These are phyloP conservation scores for Aspergillus steynii DNA, from an alignment of 495 filamentous ascomycete genomes.

Conservation along the genomic window DNA sequence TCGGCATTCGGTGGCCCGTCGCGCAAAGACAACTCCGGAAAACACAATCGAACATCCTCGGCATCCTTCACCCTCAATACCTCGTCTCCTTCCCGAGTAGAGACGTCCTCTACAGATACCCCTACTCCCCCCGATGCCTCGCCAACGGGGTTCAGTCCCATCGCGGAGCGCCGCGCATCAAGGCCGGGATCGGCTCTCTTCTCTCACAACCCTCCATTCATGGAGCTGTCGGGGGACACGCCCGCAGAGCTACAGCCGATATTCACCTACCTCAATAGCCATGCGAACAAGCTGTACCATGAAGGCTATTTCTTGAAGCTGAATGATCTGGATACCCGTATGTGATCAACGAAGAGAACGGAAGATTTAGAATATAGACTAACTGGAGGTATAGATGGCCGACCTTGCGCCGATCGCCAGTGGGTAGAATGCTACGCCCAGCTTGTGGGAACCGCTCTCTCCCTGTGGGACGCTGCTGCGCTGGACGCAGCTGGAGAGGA, in stretches of 20 bases:
- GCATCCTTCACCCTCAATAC: slow-evolving; percentile 18
- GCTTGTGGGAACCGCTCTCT: slow-evolving; percentile 90
- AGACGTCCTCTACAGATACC: slow-evolving; percentile 41
- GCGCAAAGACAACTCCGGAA: slow-evolving; percentile 28
- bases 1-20: slow-evolving; percentile 54
- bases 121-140: slow-evolving; percentile 36
- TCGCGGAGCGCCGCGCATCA: slow-evolving; percentile 41
- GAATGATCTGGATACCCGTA: slow-evolving; percentile 88
- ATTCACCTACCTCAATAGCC: slow-evolving; percentile 91
- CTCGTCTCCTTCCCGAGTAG: slow-evolving; percentile 31
- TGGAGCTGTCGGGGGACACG: slow-evolving; percentile 82
- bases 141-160: slow-evolving; percentile 24
- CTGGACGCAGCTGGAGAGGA: slow-evolving; percentile 84
- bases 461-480: slow-evolving; percentile 92
- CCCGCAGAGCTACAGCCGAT: slow-evolving; percentile 91
- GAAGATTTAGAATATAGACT: slow-evolving; percentile 6
- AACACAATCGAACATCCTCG: slow-evolving; percentile 31
- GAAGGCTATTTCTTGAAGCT: slow-evolving; percentile 97
- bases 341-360: slow-evolving; percentile 31
- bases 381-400: slow-evolving; percentile 64
- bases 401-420: slow-evolving; percentile 77
- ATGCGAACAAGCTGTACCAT: slow-evolving; percentile 93
- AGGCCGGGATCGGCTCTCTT: slow-evolving; percentile 67
- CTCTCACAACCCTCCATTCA: slow-evolving; percentile 82
- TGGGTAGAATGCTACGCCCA: slow-evolving; percentile 99